phyloP scores from a whole-genome alignment of 305 asterid species.

The Fraxinus nigra region DNA sequence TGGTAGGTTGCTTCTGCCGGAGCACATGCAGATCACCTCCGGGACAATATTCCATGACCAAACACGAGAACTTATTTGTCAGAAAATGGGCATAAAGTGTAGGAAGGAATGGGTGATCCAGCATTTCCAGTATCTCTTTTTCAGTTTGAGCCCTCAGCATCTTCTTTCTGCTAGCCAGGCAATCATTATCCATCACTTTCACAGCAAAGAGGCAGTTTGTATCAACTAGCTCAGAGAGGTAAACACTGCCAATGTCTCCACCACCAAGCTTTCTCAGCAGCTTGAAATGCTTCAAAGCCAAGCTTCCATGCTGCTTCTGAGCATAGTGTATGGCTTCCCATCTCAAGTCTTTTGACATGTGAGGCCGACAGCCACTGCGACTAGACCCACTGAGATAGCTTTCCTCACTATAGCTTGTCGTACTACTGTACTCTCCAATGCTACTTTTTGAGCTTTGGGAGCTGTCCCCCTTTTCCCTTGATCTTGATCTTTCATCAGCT shows the following conservation, averaged over 20 bases:
- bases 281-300: conserved; percentile 70
- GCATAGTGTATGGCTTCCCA: conserved; percentile 79
- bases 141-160: conserved; percentile 70
- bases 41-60: conserved; percentile 86
- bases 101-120: conserved; percentile 93
- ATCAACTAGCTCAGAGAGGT: conserved; percentile 74
- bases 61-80: conserved; percentile 65
- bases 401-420: conserved; percentile 72
- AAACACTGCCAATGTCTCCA: conserved; percentile 83
- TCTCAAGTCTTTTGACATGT: conserved; percentile 81
- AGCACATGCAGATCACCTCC: conserved; percentile 94
- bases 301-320: conserved; percentile 56
- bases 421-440: conserved; percentile 66
- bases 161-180: conserved; percentile 57
- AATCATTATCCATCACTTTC: conserved; percentile 73
- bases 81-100: conserved; percentile 68
- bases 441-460: conserved; percentile 89
- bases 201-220: conserved; percentile 75
- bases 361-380: conserved; percentile 71
- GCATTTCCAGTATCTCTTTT: conserved; percentile 69
- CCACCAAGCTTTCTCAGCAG: conserved; percentile 75
- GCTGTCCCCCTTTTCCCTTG: conserved; percentile 63
- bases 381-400: conserved; percentile 64
- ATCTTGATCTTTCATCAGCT: conserved; percentile 51
- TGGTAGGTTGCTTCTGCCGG: conserved; percentile 68